Base-by-base conservation (phyloP, 2,329 filamentous ascomycete species). In the Zymoseptoria crescenta region DNA sequence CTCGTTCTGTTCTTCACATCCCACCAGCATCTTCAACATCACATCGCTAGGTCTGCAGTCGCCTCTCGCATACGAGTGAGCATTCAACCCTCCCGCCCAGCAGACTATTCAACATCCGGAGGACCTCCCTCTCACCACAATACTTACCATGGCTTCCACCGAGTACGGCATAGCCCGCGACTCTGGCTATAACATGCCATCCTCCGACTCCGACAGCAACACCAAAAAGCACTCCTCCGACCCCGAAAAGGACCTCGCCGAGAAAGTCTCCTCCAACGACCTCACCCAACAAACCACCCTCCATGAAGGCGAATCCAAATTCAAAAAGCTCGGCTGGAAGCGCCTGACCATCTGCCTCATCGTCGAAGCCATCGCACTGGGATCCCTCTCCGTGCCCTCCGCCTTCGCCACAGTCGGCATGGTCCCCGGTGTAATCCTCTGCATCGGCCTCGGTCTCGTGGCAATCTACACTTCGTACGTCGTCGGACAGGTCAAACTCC, bases 381-480 rank as follows among this genome's bases (percentile, higher is more conserved):
- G 83, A 24, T 79, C 83, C 24, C 75, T 85, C 19, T 80, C 80
- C n/a, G 72, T 85, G 5, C 83, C 83, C 1, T 76, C 77, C 56
- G 80, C 80, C 1, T 77, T 85, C 28, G 81, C 81, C 2, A 74
- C 75, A 2, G 68, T 85, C 51, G 82, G 83, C 10, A 74, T 84
- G 62, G 74, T 82, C 13, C 79, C 81, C 9, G 81, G 82, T 35
- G 72, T 85, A 7, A 76, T 86, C 56, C 71, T 84, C 41, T 78
- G 83, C 52, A 61, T 84, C 55, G 72, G 75, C 9, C 73, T 87
- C 3, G 83, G 83, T 24, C 56, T 82, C 19, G 69, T 86, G 13
- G 79, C 84, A 13, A 83, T 81, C 52, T 87, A 86, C 69, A 85
- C 83, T 2, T 81, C 81, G 57, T 84, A 81, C 66, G 77, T 85